Evolutionary conservation across 805 yeast species (phyloP).

Genomic region (Starmera amethionina): DNA sequence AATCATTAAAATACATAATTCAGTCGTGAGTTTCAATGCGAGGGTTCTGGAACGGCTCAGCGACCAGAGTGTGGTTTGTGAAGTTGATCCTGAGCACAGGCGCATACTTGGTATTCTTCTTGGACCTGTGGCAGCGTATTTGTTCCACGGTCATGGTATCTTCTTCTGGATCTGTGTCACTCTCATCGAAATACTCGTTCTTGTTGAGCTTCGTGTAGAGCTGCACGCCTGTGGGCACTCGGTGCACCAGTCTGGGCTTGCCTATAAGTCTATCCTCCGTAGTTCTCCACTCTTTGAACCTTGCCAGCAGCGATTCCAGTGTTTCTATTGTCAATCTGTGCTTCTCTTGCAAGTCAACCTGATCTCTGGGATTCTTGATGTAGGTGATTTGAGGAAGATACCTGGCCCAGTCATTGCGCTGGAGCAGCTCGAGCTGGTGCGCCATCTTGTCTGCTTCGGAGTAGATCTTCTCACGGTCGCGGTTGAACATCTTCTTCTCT

Average conservation of each 20-base stretch:
- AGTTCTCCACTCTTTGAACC: constrained; percentile 8
- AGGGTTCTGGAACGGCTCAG: constrained; percentile 17
- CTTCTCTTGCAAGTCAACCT: constrained; percentile 40
- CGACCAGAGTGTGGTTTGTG: constrained; percentile 11
- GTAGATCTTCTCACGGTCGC: constrained; percentile 44
- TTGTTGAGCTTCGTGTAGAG: constrained; percentile 12
- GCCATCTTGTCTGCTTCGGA: constrained; percentile 43
- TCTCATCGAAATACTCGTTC: constrained; percentile 14
- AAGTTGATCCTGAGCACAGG: constrained; percentile 16
- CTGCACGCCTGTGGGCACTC: constrained; percentile 4
- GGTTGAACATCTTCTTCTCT: constrained; percentile 43
- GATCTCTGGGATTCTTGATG: constrained; percentile 36
- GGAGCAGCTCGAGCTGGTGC: constrained; percentile 31
- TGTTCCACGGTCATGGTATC: constrained; percentile 8
- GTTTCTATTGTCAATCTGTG: constrained; percentile 44
- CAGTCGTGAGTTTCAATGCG: constrained; percentile 7
- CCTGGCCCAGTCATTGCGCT: constrained; percentile 36
- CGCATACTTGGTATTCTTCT: constrained; percentile 11
- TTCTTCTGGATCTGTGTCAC: constrained; percentile 21
- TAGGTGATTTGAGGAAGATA: constrained; percentile 37
- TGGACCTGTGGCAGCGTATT: constrained; percentile 8
- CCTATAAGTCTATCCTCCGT: constrained; percentile 16
- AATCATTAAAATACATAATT: too few species aligned
- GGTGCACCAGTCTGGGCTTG: constrained; percentile 2
- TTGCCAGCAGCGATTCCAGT: constrained; percentile 12